Base-by-base conservation (phyloP, 257 asterid genomes). In the Dorcoceras hygrometricum region DNA sequence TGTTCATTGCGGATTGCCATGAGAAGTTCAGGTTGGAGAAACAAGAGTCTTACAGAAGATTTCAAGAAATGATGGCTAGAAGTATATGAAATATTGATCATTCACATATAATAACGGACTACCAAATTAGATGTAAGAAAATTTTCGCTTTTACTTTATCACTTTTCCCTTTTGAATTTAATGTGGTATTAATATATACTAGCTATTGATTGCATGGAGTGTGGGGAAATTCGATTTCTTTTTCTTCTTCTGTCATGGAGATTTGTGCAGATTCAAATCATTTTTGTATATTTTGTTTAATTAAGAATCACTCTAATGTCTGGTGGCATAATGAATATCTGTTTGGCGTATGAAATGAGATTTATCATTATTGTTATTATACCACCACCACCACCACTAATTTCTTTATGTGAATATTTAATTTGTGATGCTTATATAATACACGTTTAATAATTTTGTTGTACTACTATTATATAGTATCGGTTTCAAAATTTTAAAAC, bases 31-130 rank as follows among this genome's bases (percentile, higher is more conserved):
- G 79, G 76, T 71, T 90, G 89, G 97, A 90, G 91, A 90, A 90
- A 69, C 82, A 76, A 16, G 97, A 90, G 57, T 90, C 97, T 14
- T 79, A 87, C 22, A 81, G 97, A 73, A 84, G 80, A 62, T 90
- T 80, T 68, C 96, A 90, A 83, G 97, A 90, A 76, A 90, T 87
- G 97, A 78, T 90, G 90, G 90, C 91, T 36, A 90, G 96, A 80
- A 88, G 97, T 71, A 77, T 87, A 4, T 91, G 87, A 86, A 25
- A 18, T 22, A 57, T 39, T 5, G 18, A 16, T 27, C 36, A 16
- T 14, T 16, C n/a, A n/a, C n/a, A n/a, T 18, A 14, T 46, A 46
- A 46, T 46, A 18, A 46, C 18, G 22, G 54, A 46, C 16, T 43
- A 43, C 16, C 53, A 5, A 4, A 12, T 46, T 18, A 16, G 54